Evolutionary conservation across 1,284 basidiomycete species (phyloP).

Genomic region (Papiliotrema fonsecae): DNA sequence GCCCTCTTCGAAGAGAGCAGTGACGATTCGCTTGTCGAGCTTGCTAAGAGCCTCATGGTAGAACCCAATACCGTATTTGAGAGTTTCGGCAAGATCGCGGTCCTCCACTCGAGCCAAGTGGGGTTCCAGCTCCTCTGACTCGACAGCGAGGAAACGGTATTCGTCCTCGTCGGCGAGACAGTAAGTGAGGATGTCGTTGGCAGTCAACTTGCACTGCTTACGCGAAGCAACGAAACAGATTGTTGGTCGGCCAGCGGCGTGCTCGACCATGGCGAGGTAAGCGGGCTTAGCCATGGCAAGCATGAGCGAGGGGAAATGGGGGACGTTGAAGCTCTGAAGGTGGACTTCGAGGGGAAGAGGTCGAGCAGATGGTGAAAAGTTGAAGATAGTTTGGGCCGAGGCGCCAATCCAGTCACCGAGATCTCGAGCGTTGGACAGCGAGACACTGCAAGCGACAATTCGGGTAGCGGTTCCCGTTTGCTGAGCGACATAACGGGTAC

Average conservation of each 20-base stretch:
- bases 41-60: slow-evolving; percentile 91
- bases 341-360: slow-evolving; percentile 97
- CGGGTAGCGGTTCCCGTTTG: slow-evolving; percentile 87
- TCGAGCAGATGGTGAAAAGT: slow-evolving; percentile 92
- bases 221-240: slow-evolving; percentile 91
- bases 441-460: slow-evolving; percentile 89
- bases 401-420: slow-evolving; percentile 98
- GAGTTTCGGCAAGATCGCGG: slow-evolving; percentile 67
- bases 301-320: slow-evolving; percentile 98
- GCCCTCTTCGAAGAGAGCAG: slow-evolving; percentile 87
- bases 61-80: slow-evolving; percentile 88
- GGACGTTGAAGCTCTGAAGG: slow-evolving; percentile 88
- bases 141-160: slow-evolving; percentile 86
- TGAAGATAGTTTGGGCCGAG: slow-evolving; percentile 88
- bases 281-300: slow-evolving; percentile 98
- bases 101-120: slow-evolving; percentile 85
- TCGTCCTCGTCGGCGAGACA: slow-evolving; percentile 81
- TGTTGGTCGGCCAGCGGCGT: slow-evolving; percentile 78
- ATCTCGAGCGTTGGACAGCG: slow-evolving; percentile 92
- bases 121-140: slow-evolving; percentile 72
- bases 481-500: slow-evolving; percentile 92
- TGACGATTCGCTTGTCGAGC: slow-evolving; percentile 88
- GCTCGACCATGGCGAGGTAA: slow-evolving; percentile 87
- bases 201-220: slow-evolving; percentile 87
- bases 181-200: slow-evolving; percentile 85